Base-by-base conservation (phyloP, 2,329 filamentous ascomycete species). In the Cladosporium sphaerospermum region DNA sequence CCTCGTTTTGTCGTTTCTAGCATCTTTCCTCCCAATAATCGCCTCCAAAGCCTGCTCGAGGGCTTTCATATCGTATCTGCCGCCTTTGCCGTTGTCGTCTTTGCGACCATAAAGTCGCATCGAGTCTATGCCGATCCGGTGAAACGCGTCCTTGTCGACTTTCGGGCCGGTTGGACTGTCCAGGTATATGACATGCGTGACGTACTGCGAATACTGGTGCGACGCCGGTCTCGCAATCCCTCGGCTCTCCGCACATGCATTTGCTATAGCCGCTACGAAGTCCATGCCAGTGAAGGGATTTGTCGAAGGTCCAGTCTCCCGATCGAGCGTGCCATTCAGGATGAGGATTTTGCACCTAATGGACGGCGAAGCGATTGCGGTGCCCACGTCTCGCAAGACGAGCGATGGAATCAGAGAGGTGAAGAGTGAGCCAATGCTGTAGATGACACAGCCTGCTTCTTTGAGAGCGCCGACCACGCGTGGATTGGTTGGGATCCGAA, bases 361-460 rank as follows among this genome's bases (percentile, higher is more conserved):
- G 1, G 75, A 62, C 0, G 75, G 70, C 23, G 71, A 75, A 11
- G 71, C 70, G 1, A 78, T 72, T 0, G 83, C 81, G 16, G 82
- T 76, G 0, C 88, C 89, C 0, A 95, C 83, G 3, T 86, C 88
- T 19, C 83, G 79, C 6, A 96, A 78, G 4, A 97, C 81, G 1
- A 97, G 73, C 13, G 84, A 90, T 0, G 92, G 92, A 1, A 96
- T 78, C 33, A 97, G 81, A 4, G 87, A 92, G 0, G 92, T 97
- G 70, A 95, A 97, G 0, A 97, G 75, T 1, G 86, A 91, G n/a
- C 93, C 93, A 55, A 97, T 95, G 68, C 87, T 91, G 72, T 96
- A 97, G 43, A 97, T 81, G 8, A 96, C 77, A 1, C 83, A 84
- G 53, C 82, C 78, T 0, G 87, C 79, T 1, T 73, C 72, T 13